A percentile compares a stretch with the other conserved stretches of the same genome.
These are phyloP conservation scores for Ruellia speciosa DNA, from an alignment of 305 asterid species.

Conservation along the genomic window DNA sequence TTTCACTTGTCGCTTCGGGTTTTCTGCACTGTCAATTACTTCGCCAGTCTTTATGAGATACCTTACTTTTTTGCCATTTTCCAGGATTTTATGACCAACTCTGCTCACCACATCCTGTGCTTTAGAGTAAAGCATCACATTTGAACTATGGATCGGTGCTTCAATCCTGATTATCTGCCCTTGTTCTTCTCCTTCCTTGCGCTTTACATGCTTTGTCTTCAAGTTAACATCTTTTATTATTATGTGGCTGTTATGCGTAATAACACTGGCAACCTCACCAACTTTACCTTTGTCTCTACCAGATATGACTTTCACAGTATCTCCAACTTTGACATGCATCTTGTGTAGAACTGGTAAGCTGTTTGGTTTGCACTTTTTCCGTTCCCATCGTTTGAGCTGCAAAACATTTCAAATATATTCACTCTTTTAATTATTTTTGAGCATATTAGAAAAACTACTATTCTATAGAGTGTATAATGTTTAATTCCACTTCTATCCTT, in stretches of 20 bases:
- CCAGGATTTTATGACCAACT: constrained; percentile 82
- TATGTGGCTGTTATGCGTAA: constrained; percentile 68
- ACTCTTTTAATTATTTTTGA: too few species aligned
- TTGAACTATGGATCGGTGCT: constrained; percentile 94
- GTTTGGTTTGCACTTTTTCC: constrained; percentile 93
- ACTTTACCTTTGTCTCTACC: constrained; percentile 85
- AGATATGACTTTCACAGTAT: constrained; percentile 78
- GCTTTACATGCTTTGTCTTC: constrained; percentile 91
- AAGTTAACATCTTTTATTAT: constrained; percentile 67
- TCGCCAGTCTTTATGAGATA: constrained; percentile 90
- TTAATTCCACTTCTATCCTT: too few species aligned
- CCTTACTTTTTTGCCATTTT: constrained; percentile 72
- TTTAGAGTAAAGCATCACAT: constrained; percentile 91
- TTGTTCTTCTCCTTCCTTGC: constrained; percentile 65
- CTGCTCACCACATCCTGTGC: constrained; percentile 72
- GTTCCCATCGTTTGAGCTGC: constrained; percentile 86
- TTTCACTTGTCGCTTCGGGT: constrained; percentile 61
- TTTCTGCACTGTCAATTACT: constrained; percentile 77
- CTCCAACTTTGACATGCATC: constrained; percentile 92
- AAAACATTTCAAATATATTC: constrained; percentile 12
- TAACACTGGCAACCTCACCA: constrained; percentile 63
- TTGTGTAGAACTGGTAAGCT: constrained; percentile 82
- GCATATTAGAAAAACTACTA: too few species aligned
- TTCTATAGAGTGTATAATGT: too few species aligned
- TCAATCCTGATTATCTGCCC: constrained; percentile 90